Percentiles rank a stretch among this genome's conserved stretches.
Conservation (phyloP, 1,139 yeast species). For the Yarrowia galli region DNA sequence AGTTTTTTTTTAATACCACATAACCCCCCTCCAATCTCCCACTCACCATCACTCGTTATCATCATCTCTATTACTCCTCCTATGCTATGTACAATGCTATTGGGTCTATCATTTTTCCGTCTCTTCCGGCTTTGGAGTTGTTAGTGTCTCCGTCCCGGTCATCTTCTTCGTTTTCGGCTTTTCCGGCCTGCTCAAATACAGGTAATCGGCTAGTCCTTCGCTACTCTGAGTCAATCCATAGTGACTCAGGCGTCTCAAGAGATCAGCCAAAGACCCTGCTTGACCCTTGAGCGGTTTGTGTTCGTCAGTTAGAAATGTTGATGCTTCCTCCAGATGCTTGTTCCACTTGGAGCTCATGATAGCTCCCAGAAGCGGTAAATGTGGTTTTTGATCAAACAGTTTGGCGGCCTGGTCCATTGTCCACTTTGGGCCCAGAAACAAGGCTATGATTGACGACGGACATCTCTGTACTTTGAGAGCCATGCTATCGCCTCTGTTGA, state of each 20-base stretch:
- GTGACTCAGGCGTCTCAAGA: constrained; percentile 16
- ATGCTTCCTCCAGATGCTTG: constrained; percentile 12
- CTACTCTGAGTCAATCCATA: constrained; percentile 11
- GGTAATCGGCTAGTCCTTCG: constrained; percentile 10
- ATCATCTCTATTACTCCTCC: constrained; percentile 22
- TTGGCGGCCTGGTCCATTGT: constrained; percentile 4
- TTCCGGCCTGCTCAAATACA: constrained; percentile 11
- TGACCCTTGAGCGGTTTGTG: not conserved
- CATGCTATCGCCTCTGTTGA: constrained; percentile 6
- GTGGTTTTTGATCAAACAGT: constrained; percentile 12
- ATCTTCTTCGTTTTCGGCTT: not conserved
- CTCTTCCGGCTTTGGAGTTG: not conserved
- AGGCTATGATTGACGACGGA: constrained; percentile 17
- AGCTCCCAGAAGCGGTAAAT: constrained; percentile 13
- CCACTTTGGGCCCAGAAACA: constrained; percentile 21
- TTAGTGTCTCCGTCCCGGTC: not conserved
- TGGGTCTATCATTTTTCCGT: constrained; percentile 6
- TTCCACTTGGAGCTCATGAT: constrained; percentile 13
- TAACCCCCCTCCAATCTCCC: no score
- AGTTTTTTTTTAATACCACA: no score
- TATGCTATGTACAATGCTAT: constrained; percentile 36
- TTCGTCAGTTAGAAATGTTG: not conserved
- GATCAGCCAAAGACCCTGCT: not conserved
- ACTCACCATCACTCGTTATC: not conserved
- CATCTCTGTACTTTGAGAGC: constrained; percentile 9